A percentile compares a stretch with the other conserved stretches of the same genome.
Conservation (phyloP, 306 rosid species). For the Prunus dulcis region DNA sequence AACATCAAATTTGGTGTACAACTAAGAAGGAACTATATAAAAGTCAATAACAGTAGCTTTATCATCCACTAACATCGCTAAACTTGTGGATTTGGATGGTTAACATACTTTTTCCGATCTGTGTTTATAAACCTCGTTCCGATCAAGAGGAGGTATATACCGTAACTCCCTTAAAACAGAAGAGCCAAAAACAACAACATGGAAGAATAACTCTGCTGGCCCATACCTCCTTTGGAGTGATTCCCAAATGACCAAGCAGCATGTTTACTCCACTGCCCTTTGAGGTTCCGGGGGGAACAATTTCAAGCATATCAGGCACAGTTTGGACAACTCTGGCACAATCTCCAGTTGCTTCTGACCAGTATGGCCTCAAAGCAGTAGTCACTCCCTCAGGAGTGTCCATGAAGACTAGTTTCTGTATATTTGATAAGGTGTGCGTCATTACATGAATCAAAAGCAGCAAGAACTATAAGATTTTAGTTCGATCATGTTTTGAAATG, state of each 20-base stretch:
- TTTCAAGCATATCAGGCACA: slow-evolving; percentile 84
- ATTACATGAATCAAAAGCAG: slow-evolving; percentile 2
- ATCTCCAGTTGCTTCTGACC: slow-evolving; percentile 65
- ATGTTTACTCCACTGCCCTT: slow-evolving; percentile 83
- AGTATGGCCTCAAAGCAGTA: slow-evolving; percentile 66
- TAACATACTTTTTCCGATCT: not conserved
- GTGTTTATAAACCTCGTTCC: not conserved
- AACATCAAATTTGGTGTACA: not conserved
- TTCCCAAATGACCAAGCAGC: slow-evolving; percentile 79
- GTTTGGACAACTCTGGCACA: slow-evolving; percentile 82
- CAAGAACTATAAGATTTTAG: not conserved
- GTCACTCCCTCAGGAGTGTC: slow-evolving; percentile 67
- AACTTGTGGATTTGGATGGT: not conserved
- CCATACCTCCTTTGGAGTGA: slow-evolving; percentile 71
- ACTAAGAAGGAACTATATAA: not conserved
- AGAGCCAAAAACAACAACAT: not conserved
- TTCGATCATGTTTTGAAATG: not conserved
- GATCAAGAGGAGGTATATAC: not conserved
- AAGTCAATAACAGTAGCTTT: not conserved
- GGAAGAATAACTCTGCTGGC: not conserved
- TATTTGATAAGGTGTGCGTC: slow-evolving; percentile 13
- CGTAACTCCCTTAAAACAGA: not conserved
- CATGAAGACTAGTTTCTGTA: slow-evolving; percentile 78
- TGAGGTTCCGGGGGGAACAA: slow-evolving; percentile 82
- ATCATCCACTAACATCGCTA: not conserved